Evolutionary conservation across 1,139 yeast genomes (phyloP).

Genomic region (Tardiomyces depauwii): DNA sequence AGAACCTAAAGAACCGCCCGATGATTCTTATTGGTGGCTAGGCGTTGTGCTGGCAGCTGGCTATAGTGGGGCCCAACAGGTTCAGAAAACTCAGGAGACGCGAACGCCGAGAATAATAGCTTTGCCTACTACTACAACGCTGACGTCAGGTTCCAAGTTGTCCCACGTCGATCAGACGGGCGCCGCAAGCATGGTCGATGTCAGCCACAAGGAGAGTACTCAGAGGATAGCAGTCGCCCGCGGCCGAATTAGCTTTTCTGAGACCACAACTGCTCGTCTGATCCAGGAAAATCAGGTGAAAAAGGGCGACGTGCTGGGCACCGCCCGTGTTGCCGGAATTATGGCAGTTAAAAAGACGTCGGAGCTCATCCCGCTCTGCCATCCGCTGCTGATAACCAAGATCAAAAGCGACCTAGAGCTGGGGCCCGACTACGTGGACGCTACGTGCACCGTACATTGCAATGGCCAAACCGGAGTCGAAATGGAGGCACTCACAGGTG

Average conservation of each 20-base stretch:
- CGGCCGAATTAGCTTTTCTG: slow-evolving; percentile 32
- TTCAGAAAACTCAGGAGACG: too few species aligned
- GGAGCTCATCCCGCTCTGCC: slow-evolving; percentile 37
- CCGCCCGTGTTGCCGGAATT: slow-evolving; percentile 38
- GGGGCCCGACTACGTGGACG: slow-evolving; percentile 16
- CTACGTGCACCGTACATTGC: slow-evolving; percentile 31
- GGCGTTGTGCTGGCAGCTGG: slow-evolving; percentile 2
- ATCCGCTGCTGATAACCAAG: slow-evolving; percentile 33
- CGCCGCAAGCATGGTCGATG: slow-evolving; percentile 39
- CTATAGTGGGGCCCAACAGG: neutral
- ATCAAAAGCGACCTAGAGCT: slow-evolving; percentile 24
- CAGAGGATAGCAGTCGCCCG: slow-evolving; percentile 32
- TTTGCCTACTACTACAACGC: too few species aligned
- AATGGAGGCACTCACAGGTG: slow-evolving; percentile 42
- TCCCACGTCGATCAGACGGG: slow-evolving; percentile 35
- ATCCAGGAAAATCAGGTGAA: slow-evolving; percentile 28
- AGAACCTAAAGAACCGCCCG: slow-evolving; percentile 37
- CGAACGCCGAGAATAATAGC: too few species aligned
- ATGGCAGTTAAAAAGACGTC: slow-evolving; percentile 39
- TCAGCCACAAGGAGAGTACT: slow-evolving; percentile 28
- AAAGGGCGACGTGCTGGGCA: slow-evolving; percentile 40
- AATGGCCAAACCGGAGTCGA: slow-evolving; percentile 42
- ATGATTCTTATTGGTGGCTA: slow-evolving; percentile 45
- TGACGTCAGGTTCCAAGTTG: slow-evolving; percentile 9
- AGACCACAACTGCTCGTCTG: slow-evolving; percentile 19